Evolutionary conservation across 2,329 filamentous ascomycete genomes (phyloP).

Genomic region (Exserohilum turcica): DNA sequence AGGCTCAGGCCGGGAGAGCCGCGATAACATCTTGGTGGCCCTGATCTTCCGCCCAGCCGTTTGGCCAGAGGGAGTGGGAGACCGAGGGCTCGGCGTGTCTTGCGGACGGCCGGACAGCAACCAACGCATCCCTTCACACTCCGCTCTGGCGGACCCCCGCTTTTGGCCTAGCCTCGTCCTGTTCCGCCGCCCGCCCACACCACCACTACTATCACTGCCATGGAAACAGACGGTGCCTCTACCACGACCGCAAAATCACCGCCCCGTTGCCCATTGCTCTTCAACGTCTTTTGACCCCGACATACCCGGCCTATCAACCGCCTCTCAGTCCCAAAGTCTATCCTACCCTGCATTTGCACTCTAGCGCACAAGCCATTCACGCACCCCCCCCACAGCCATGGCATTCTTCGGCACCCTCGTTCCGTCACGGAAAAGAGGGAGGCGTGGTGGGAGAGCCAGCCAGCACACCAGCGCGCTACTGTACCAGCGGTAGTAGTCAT

Average conservation of each 20-base stretch:
- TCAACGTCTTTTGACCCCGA: background rate
- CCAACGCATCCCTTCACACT: background rate
- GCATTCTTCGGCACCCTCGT: slow-evolving; percentile 14
- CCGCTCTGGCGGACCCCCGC: no score
- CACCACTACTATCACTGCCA: background rate
- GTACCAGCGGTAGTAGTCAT: background rate
- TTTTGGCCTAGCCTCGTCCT: background rate
- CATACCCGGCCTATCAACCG: background rate
- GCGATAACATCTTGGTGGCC: slow-evolving; percentile 3
- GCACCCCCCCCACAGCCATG: slow-evolving; percentile 6
- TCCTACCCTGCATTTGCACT: slow-evolving; percentile 2
- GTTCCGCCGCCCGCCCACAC: background rate
- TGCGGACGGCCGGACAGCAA: background rate
- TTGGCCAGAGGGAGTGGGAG: no score
- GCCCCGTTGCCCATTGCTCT: background rate
- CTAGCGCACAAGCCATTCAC: background rate
- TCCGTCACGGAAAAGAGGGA: slow-evolving; percentile 6
- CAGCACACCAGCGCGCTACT: background rate
- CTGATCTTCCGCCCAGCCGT: background rate
- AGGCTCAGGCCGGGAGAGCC: background rate
- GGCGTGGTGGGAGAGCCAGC: slow-evolving; percentile 4
- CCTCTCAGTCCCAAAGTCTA: background rate
- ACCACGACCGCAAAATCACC: background rate
- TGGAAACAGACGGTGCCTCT: background rate
- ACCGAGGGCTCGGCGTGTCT: background rate